Evolutionary conservation across 768 basidiomycete genomes (phyloP).

Genomic region (Trametes cubensis): DNA sequence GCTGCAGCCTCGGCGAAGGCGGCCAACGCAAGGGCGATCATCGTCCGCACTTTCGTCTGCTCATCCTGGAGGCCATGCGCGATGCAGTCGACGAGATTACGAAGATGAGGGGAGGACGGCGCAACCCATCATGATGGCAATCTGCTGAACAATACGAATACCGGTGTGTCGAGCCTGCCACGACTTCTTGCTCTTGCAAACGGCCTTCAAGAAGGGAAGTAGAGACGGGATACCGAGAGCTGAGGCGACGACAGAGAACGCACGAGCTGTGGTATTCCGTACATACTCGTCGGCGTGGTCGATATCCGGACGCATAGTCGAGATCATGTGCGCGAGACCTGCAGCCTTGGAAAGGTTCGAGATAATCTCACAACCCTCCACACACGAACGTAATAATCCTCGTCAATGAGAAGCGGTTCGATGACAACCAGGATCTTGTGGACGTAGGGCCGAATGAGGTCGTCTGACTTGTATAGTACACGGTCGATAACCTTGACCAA

Average conservation of each 20-base stretch:
- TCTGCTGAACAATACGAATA: slow-evolving; percentile 99
- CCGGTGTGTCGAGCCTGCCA: slow-evolving; percentile 99
- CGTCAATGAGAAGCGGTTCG: slow-evolving; percentile 97
- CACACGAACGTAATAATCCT: slow-evolving; percentile 95
- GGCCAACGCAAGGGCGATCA: slow-evolving; percentile 90
- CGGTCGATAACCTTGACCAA: slow-evolving; percentile 99
- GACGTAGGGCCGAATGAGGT: slow-evolving; percentile 97
- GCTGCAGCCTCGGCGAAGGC: slow-evolving; percentile 97
- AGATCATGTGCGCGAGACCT: slow-evolving; percentile 99
- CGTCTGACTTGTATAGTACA: slow-evolving; percentile 97
- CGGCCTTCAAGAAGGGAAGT: slow-evolving; percentile 97
- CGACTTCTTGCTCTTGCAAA: slow-evolving; percentile 98
- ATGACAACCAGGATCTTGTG: slow-evolving; percentile 99
- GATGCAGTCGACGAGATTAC: slow-evolving; percentile 95
- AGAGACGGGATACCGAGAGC: slow-evolving; percentile 97
- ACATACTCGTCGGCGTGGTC: slow-evolving; percentile 99
- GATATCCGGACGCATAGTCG: slow-evolving; percentile 99
- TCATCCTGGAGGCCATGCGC: slow-evolving; percentile 92
- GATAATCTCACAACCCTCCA: slow-evolving; percentile 99
- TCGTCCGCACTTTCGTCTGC: slow-evolving; percentile 94
- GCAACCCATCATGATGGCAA: slow-evolving; percentile 99
- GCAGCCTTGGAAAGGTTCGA: slow-evolving; percentile 98
- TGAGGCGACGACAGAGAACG: slow-evolving; percentile 98
- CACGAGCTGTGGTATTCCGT: slow-evolving; percentile 97
- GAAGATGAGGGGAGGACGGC: slow-evolving; percentile 95